Evolutionary conservation across 1,139 yeast species (phyloP), one percentile per base, ranked within the genome.

Genomic region (Scheffersomyces segobiensis): DNA sequence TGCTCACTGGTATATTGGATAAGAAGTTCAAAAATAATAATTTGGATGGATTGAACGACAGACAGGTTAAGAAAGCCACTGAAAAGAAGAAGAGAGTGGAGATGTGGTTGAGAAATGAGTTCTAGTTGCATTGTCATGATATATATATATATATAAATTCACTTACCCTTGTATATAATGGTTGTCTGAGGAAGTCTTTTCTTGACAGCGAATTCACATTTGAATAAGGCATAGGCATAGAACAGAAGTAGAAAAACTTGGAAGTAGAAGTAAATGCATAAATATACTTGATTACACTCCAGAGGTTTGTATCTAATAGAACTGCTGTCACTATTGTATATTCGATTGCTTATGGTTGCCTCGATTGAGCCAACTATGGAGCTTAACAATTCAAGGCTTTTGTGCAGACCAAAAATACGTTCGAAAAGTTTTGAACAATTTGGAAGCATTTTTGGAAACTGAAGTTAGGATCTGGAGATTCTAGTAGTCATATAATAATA

Each of bases 91-190:
- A 86, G 72, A 81, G 93, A 71, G 83, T 77, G 63, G 76, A 80
- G 66, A 72, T 79, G 72, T 87, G 91, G 95, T 81, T 87, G 65
- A 78, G 88, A 60, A 89, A 87, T 63, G 87, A 80, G 66, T 83
- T 57, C 52, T 65, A 61, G 57, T 48, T 48, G 50, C 24, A 48
- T 48, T 48, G 50, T 48, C 21, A 48, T 48, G 22, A 47, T n/a
- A n/a, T 19, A 19, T 48, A 48, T 19, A 19, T 48, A 48, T 48
- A 48, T 48, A 48, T 48, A 17, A 3, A 32, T 50, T 19, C 52
- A 24, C n/a, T 26, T 19, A n/a, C 46, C 52, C n/a, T 24, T 48
- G 50, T 48, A 48, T 24, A 48, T 48, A 48, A 24, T 24, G 8
- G 42, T 32, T 32, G 42, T 32, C 42, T 26, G 39, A 5, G 39